phyloP scores from a whole-genome alignment of 495 filamentous ascomycete species.

The Neurospora discreta region DNA sequence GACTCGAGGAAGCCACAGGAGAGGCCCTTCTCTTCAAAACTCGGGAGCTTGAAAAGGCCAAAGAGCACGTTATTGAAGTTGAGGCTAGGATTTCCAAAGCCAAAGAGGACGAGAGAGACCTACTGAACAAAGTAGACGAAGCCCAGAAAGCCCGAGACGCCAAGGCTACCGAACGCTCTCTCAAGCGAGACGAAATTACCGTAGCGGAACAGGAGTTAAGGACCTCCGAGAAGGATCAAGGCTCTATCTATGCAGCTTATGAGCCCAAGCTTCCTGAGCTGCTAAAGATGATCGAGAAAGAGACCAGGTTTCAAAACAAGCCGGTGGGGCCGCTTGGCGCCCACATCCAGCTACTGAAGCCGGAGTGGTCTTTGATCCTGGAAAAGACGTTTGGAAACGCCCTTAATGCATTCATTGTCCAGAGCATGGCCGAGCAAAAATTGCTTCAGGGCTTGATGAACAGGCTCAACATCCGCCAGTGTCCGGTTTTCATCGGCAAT shows the following conservation, averaged over 20 bases:
- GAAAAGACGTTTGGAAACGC: slow-evolving; percentile 57
- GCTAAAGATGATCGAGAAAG: slow-evolving; percentile 52
- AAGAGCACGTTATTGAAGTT: slow-evolving; percentile 34
- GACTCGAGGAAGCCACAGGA: slow-evolving; percentile 44
- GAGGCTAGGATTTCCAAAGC: slow-evolving; percentile 26
- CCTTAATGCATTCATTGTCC: slow-evolving; percentile 71
- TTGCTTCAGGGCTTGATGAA: slow-evolving; percentile 53
- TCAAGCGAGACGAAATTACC: slow-evolving; percentile 39
- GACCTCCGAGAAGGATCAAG: slow-evolving; percentile 19
- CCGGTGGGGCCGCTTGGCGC: slow-evolving; percentile 80
- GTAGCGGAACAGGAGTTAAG: slow-evolving; percentile 29
- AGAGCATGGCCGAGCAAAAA: slow-evolving; percentile 55
- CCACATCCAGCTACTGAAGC: slow-evolving; percentile 61
- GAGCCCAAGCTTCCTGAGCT: slow-evolving; percentile 50
- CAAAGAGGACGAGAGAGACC: slow-evolving; percentile 18
- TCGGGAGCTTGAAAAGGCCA: slow-evolving; percentile 37
- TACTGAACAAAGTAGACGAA: slow-evolving; percentile 22
- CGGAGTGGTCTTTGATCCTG: slow-evolving; percentile 73
- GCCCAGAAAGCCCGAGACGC: slow-evolving; percentile 31
- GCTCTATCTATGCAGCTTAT: slow-evolving; percentile 39
- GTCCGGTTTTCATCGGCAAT: slow-evolving; percentile 56
- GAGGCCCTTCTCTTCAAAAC: slow-evolving; percentile 28
- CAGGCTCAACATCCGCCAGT: slow-evolving; percentile 37
- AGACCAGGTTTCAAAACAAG: slow-evolving; percentile 51
- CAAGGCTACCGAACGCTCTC: slow-evolving; percentile 24